Conservation (phyloP, 2,329 filamentous ascomycete genomes). For the Botrytis paeoniae region DNA sequence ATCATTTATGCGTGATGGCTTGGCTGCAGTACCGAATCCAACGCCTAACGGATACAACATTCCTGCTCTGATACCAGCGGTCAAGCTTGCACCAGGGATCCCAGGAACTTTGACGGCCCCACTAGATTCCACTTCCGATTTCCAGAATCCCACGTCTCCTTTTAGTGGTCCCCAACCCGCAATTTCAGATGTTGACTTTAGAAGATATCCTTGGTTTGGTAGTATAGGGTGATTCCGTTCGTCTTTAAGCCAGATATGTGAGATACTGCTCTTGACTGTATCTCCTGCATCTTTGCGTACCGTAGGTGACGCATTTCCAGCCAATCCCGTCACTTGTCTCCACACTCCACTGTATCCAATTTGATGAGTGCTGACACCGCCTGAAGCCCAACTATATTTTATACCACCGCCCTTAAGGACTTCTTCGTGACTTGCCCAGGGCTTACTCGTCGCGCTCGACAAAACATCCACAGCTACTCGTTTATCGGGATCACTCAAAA, state of each 20-base stretch:
- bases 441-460: conserved; percentile 80
- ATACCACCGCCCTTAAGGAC: conserved; percentile 73
- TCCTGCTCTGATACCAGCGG: conserved; percentile 76
- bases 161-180: conserved; percentile 80
- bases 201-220: conserved; percentile 75
- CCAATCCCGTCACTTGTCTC: conserved; percentile 83
- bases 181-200: conserved; percentile 77
- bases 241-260: conserved; percentile 78
- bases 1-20: conserved; percentile 81
- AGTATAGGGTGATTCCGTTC: conserved; percentile 80
- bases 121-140: conserved; percentile 81
- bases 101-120: conserved; percentile 69
- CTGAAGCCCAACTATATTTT: conserved; percentile 71
- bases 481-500: conserved; percentile 80
- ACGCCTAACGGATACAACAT: conserved; percentile 78
- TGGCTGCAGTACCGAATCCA: conserved; percentile 51
- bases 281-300: conserved; percentile 85
- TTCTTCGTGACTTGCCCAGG: conserved; percentile 94
- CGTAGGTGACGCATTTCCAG: conserved; percentile 71
- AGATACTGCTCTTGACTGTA: conserved; percentile 81
- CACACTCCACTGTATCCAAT: conserved; percentile 78
- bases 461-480: conserved; percentile 76
- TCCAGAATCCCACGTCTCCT: conserved; percentile 92
- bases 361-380: conserved; percentile 67
- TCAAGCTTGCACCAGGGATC: conserved; percentile 67